Percentiles rank a stretch among this genome's conserved stretches.
These are phyloP conservation scores for Colletotrichum camelliae DNA, from an alignment of 2,329 filamentous ascomycete genomes.

Conservation along the genomic window DNA sequence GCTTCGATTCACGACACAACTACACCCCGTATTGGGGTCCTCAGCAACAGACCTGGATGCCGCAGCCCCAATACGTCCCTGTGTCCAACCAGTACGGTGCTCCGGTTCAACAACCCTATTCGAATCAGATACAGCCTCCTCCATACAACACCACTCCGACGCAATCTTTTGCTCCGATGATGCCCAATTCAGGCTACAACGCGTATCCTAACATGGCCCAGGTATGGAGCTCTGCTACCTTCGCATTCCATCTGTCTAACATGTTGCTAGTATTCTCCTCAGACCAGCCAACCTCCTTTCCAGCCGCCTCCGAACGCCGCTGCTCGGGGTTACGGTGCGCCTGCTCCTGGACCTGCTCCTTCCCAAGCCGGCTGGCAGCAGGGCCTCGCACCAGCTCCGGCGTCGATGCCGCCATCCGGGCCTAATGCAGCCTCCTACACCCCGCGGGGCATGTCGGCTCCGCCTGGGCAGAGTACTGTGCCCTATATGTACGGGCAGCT, in stretches of 20 bases:
- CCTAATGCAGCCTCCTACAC: slow-evolving; percentile 28
- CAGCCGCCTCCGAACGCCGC: slow-evolving; percentile 32
- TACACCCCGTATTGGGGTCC: slow-evolving; percentile 72
- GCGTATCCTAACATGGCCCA: slow-evolving; percentile 51
- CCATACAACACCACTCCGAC: slow-evolving; percentile 46
- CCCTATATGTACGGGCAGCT: slow-evolving; percentile 83
- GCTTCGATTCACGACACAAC: slow-evolving; percentile 69
- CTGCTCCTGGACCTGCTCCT: slow-evolving; percentile 31
- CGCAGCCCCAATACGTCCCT: slow-evolving; percentile 58
- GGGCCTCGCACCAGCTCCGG: slow-evolving; percentile 34
- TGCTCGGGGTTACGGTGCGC: slow-evolving; percentile 39
- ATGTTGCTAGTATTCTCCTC: not conserved
- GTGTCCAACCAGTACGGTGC: slow-evolving; percentile 45
- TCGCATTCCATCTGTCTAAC: not conserved
- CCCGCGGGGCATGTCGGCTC: slow-evolving; percentile 31
- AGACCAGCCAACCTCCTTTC: slow-evolving; percentile 26
- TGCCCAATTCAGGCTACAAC: slow-evolving; percentile 44
- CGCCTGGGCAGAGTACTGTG: slow-evolving; percentile 36
- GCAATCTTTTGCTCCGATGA: slow-evolving; percentile 49
- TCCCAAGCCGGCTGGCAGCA: slow-evolving; percentile 43
- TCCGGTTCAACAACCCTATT: slow-evolving; percentile 49
- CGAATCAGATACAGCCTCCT: slow-evolving; percentile 51
- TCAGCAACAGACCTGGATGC: slow-evolving; percentile 63
- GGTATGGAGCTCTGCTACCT: slow-evolving; percentile 39
- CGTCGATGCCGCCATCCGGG: slow-evolving; percentile 26